Conservation (phyloP, 441 rosid genomes). For the Metrosideros polymorpha region DNA sequence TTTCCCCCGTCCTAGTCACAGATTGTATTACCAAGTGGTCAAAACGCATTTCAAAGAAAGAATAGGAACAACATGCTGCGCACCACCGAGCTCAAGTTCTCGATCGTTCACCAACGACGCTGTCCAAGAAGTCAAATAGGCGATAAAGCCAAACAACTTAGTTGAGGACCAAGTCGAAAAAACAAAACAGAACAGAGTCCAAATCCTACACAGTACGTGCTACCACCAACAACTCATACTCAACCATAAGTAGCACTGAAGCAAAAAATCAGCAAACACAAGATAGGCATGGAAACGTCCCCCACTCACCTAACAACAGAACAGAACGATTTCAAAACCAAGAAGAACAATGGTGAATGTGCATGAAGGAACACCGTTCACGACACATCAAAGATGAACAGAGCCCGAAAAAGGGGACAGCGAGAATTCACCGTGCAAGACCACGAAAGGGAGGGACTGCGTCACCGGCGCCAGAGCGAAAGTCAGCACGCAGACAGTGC, state of each 20-base stretch:
- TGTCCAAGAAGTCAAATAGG: neutral
- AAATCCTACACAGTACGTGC: accelerated
- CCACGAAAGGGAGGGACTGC: conserved; percentile 61
- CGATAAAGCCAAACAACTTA: neutral
- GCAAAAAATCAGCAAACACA: neutral
- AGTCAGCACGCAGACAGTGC: conserved; percentile 2
- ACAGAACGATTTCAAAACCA: neutral
- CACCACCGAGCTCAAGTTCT: neutral
- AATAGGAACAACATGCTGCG: neutral
- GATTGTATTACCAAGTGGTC: neutral
- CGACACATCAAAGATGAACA: neutral
- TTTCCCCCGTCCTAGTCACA: neutral
- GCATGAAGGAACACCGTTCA: neutral
- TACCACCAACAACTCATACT: neutral
- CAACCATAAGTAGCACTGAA: neutral
- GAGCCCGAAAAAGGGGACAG: neutral
- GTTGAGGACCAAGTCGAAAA: neutral
- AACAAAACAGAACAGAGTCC: neutral
- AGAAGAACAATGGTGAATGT: neutral
- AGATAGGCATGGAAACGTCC: neutral
- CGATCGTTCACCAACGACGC: neutral
- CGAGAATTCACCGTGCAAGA: conserved; percentile 49
- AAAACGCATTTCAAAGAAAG: neutral
- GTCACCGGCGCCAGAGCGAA: conserved; percentile 17
- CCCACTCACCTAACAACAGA: neutral